Evolutionary conservation across 2,329 filamentous ascomycete species (phyloP), one percentile per base, ranked within the genome.

Genomic region (Clonostachys rhizophaga): DNA sequence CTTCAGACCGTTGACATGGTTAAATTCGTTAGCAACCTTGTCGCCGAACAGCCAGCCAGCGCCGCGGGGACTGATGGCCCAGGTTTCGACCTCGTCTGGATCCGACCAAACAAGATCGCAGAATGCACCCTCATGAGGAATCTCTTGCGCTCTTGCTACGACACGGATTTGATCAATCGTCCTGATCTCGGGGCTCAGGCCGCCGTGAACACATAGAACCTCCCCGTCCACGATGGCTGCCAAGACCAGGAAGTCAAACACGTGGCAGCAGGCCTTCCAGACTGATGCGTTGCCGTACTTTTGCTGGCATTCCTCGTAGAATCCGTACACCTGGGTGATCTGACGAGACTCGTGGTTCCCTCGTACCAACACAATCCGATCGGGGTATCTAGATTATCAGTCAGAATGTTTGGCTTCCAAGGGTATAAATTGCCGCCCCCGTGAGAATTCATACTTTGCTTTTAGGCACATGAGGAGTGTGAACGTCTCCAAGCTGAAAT

Each of bases 181-280:
- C 64, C 96, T 89, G 57, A 99, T 97, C 60, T 89, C 89, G 3
- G 89, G 89, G 47, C 87, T 91, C 36, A 94, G 74, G 36, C 89
- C 94, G 58, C 94, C 94, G 67, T 99, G 94, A 34, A 99, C 94
- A 65, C 94, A 99, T 61, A 99, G 95, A 51, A 99, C 95, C 63
- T 96, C 91, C 59, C 96, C 89, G 62, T 99, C 95, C 58, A 99
- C 96, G 54, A 99, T 95, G 52, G 96, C 95, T 47, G 90, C 94
- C 18, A 99, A 78, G 3, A 95, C 96, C 33, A 99, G 81, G 67
- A 96, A 99, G 67, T 99, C 94, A 66, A 99, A 99, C 71, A 99
- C 96, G 65, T 99, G 94, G 53, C 94, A 99, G 68, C 96, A 99
- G 49, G 96, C 94, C 68, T 99, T 95, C 94, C 94, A 99, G n/a